phyloP scores from a whole-genome alignment of 2,329 filamentous ascomycete genomes.

The Ambrosiella xylebori region DNA sequence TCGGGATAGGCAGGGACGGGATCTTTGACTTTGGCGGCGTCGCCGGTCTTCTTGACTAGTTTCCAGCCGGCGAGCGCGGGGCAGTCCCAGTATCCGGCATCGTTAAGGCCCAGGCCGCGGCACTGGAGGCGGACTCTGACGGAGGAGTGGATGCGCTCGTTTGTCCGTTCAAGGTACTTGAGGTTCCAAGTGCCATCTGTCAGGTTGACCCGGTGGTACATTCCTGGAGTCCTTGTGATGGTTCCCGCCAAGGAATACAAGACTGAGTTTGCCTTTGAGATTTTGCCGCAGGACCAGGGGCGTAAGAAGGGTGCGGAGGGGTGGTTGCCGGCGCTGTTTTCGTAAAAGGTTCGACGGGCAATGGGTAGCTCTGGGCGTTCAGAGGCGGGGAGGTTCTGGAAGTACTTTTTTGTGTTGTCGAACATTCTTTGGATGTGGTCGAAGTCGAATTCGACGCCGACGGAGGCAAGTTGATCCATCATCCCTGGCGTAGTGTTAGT shows the following conservation, averaged over 20 bases:
- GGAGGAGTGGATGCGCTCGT: conserved; percentile 37
- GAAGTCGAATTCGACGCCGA: conserved; percentile 32
- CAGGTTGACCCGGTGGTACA: conserved; percentile 29
- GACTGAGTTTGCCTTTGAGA: conserved; percentile 23
- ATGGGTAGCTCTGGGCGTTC: conserved; percentile 28
- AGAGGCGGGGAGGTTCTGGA: conserved; percentile 25
- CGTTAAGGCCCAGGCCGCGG: conserved; percentile 32
- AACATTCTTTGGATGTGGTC: conserved; percentile 19
- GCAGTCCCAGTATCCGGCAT: conserved; percentile 29
- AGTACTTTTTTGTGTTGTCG: conserved; percentile 17
- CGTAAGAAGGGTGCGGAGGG: conserved; percentile 17
- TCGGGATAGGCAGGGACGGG: background rate
- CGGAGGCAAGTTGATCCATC: conserved; percentile 36
- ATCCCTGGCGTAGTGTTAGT: conserved; percentile 24
- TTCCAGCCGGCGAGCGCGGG: conserved; percentile 29
- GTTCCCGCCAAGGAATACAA: conserved; percentile 29
- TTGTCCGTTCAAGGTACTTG: conserved; percentile 32
- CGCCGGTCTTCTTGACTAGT: conserved; percentile 15
- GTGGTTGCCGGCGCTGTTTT: background rate
- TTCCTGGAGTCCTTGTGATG: conserved; percentile 28
- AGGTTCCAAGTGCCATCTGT: conserved; percentile 21
- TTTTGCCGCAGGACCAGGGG: conserved; percentile 31
- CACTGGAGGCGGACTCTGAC: conserved; percentile 36
- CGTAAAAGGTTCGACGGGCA: conserved; percentile 23
- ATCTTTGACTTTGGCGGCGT: background rate